Percentiles rank a stretch among this genome's conserved stretches.
These are phyloP conservation scores for Claviceps sp. DNA, from an alignment of 2,329 filamentous ascomycete species.

Conservation along the genomic window DNA sequence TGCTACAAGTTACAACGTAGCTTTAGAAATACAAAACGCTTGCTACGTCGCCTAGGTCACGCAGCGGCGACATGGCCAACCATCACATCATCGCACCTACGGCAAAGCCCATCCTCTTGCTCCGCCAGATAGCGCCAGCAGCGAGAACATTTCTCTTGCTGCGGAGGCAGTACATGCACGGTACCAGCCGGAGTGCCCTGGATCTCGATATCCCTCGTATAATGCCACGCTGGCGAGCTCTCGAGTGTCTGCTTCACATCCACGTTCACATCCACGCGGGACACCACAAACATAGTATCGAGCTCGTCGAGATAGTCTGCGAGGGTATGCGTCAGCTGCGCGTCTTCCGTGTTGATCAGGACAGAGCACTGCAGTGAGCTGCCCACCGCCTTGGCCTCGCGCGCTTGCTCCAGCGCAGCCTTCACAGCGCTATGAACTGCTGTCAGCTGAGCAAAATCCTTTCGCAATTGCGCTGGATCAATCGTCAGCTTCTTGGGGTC, in stretches of 20 bases:
- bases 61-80: constrained; percentile 23
- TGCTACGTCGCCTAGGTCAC: background rate
- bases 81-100: constrained; percentile 57
- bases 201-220: constrained; percentile 28
- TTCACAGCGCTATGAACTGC: constrained; percentile 56
- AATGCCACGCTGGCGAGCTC: constrained; percentile 25
- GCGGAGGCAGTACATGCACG: constrained; percentile 35
- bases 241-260: constrained; percentile 26
- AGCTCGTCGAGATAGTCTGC: constrained; percentile 36
- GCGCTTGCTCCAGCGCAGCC: constrained; percentile 57
- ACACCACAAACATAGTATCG: constrained; percentile 55
- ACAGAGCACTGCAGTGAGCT: constrained; percentile 72
- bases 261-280: constrained; percentile 45
- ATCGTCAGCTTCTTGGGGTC: constrained; percentile 24
- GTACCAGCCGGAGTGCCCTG: constrained; percentile 19
- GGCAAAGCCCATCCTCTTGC: constrained; percentile 53
- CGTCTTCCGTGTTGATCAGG: constrained; percentile 33
- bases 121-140: constrained; percentile 82
- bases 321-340: constrained; percentile 20
- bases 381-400: constrained; percentile 58
- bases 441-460: constrained; percentile 34
- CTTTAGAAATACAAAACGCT: background rate
- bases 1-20: too few species aligned
- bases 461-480: constrained; percentile 26
- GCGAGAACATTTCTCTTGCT: constrained; percentile 59